Evolutionary conservation across 352 stramenopile species (phyloP), one percentile per base, ranked within the genome.

Genomic region (Globisporangium nagaii): DNA sequence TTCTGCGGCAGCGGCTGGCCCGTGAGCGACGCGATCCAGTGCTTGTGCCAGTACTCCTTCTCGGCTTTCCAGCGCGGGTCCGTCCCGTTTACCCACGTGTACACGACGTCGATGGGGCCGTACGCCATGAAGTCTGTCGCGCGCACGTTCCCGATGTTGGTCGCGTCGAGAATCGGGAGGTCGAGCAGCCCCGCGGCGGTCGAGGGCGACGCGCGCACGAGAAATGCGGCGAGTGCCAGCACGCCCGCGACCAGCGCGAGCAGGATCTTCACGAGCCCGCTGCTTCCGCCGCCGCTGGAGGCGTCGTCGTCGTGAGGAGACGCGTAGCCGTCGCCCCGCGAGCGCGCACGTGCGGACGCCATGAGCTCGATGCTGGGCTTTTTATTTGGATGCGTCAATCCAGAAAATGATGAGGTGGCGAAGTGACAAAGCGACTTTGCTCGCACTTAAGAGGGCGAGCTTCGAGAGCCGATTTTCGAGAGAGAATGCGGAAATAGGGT

Each of bases 31-130:
- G 82, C 83, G 54, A 93, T 88, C 84, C 84, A 95, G 63, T 90
- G 80, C 58, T 88, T 86, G 68, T 95, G 84, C 79, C 80, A 95
- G 60, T 86, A 90, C 46, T 92, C 80, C 53, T 95, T 95, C 43
- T 94, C 71, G 17, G 75, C 75, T 42, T 95, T 88, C 94, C 94
- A 98, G 13, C 84, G 71, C 11, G 94, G 90, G 53, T 98, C 94
- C 12, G 86, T 95, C 43, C 94, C 93, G 59, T 98, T 98, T 43
- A 98, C 93, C 93, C 94, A 98, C 58, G 93, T 98, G 70, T 98
- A 98, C 24, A 98, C 94, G 25, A 96, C 91, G 67, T 98, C 94
- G 50, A 98, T 97, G 15, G 86, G 80, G 0, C 80, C 82, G 59
- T 95, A 95, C 4, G 75, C 62, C 12, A 94, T 55, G 45, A 66